Evolutionary conservation across 1,139 yeast genomes (phyloP).

Genomic region (Taphrina pruni): DNA sequence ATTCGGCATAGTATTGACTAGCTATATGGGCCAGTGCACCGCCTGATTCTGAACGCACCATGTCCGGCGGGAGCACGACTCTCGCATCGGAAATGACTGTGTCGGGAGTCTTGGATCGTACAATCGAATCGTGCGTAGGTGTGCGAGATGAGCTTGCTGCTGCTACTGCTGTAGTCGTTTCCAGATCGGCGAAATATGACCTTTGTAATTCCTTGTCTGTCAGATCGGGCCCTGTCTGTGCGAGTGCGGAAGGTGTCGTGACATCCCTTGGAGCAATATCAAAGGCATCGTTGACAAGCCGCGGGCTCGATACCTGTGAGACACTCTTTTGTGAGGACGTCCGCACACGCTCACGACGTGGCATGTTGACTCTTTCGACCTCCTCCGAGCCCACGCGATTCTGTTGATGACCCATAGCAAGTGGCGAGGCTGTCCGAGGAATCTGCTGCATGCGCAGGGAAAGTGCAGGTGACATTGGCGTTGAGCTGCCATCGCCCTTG

Average conservation of each 20-base stretch:
- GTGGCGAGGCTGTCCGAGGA: slow-evolving; percentile 24
- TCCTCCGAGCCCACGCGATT: slow-evolving; percentile 8
- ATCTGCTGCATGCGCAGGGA: slow-evolving; percentile 39
- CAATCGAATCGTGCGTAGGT: background rate
- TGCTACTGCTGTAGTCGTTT: background rate
- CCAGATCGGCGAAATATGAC: slow-evolving; percentile 2
- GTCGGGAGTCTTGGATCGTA: slow-evolving; percentile 4
- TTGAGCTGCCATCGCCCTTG: slow-evolving; percentile 26
- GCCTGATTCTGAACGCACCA: slow-evolving; percentile 25
- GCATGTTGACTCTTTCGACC: slow-evolving; percentile 27
- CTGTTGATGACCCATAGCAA: background rate
- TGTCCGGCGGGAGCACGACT: background rate
- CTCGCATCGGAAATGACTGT: slow-evolving; percentile 11
- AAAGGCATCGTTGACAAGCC: background rate
- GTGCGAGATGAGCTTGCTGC: background rate
- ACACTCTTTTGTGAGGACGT: slow-evolving; percentile 16
- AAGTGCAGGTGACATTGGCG: slow-evolving; percentile 39
- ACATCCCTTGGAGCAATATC: background rate
- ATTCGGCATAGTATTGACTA: slow-evolving; percentile 19
- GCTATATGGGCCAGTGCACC: slow-evolving; percentile 16
- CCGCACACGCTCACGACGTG: slow-evolving; percentile 29
- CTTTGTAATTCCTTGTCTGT: background rate
- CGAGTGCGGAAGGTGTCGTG: background rate
- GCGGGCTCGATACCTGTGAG: background rate
- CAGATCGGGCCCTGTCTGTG: background rate